phyloP scores from a whole-genome alignment of 257 asterid species.

The Striga asiatica region DNA sequence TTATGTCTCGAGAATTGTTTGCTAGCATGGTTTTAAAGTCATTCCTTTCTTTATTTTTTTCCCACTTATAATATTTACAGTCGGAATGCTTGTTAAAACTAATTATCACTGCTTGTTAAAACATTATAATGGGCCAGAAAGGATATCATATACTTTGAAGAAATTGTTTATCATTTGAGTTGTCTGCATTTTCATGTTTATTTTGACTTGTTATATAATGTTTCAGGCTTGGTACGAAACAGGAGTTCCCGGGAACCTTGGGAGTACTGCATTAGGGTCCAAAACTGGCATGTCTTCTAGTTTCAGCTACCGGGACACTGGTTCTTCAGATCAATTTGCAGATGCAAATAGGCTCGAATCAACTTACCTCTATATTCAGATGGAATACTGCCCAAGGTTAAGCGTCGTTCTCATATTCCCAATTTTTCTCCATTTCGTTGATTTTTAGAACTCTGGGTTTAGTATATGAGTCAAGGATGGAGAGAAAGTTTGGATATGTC shows the following conservation, averaged over 20 bases:
- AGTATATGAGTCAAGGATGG: background rate
- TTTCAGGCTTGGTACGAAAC: conserved; percentile 97
- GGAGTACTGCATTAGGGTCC: conserved; percentile 47
- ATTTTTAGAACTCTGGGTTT: background rate
- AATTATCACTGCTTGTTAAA: conserved; percentile 8
- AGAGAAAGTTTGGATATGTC: too few relatives aligned
- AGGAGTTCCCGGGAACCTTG: conserved; percentile 53
- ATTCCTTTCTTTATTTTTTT: background rate
- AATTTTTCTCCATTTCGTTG: background rate
- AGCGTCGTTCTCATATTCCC: conserved; percentile 4
- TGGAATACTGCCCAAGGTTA: conserved; percentile 99
- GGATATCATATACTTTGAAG: conserved; percentile 2
- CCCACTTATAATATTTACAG: background rate
- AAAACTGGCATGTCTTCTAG: conserved; percentile 55
- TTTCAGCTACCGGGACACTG: conserved; percentile 51
- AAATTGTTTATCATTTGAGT: background rate
- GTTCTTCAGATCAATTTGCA: conserved; percentile 45
- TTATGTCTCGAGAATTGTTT: conserved; percentile 2
- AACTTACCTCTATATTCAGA: conserved; percentile 87
- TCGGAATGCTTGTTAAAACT: too few relatives aligned
- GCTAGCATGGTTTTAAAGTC: background rate
- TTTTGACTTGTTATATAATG: conserved; percentile 9
- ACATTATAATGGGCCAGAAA: conserved; percentile 11
- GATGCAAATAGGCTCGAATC: conserved; percentile 58
- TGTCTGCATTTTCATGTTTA: conserved; percentile 4